A percentile compares a stretch with the other conserved stretches of the same genome.
phyloP scores from a whole-genome alignment of 2,329 filamentous ascomycete species.

The Lecanicillium sp. region DNA sequence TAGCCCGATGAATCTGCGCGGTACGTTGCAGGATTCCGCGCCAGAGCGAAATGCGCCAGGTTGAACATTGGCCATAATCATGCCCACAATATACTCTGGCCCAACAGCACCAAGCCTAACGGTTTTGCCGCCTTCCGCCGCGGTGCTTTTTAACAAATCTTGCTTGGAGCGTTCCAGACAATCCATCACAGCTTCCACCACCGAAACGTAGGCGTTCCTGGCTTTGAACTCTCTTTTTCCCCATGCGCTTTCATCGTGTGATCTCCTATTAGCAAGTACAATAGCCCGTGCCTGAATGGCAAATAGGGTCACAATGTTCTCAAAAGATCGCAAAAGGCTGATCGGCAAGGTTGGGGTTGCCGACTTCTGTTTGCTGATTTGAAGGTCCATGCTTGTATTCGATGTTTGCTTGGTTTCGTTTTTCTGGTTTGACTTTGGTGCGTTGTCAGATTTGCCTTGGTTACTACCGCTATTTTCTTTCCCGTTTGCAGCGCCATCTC shows the following conservation, averaged over 20 bases:
- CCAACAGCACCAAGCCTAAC: conserved; percentile 6
- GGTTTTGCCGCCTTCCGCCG: background rate
- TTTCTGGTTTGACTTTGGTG: background rate
- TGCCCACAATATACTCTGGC: background rate
- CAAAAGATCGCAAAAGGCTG: background rate
- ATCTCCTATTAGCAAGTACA: background rate
- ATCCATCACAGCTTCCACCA: background rate
- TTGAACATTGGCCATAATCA: conserved; percentile 3
- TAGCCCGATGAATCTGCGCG: background rate
- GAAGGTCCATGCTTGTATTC: background rate
- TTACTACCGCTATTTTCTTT: no score
- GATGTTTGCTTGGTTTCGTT: background rate
- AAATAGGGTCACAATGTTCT: background rate
- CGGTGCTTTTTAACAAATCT: background rate
- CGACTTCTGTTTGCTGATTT: background rate
- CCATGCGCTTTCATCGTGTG: background rate
- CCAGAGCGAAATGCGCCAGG: background rate
- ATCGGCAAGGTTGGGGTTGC: background rate
- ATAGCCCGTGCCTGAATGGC: background rate
- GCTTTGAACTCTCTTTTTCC: background rate
- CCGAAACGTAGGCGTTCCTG: background rate
- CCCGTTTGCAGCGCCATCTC: background rate
- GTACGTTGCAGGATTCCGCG: background rate
- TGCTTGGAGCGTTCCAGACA: background rate
- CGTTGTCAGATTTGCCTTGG: no score